Evolutionary conservation across 2,329 filamentous ascomycete species (phyloP), one percentile per base, ranked within the genome.

Genomic region (Paracamarosporium sp.): DNA sequence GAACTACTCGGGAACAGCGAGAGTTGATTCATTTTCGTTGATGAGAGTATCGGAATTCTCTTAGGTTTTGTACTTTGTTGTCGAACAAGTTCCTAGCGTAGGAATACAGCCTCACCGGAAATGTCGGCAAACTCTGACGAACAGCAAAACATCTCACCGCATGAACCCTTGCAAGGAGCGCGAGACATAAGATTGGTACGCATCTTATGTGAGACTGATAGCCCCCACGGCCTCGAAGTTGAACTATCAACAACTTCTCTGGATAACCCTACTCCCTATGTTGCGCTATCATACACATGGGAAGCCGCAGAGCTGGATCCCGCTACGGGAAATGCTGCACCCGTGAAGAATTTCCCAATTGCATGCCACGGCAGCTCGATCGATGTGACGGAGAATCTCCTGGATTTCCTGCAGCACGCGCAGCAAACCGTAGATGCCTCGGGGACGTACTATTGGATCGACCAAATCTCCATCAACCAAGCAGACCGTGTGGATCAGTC

Each of bases 251-350:
- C 41, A 6, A 45, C 41, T 22, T 45, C 41, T 22, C 17, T 45
- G 8, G 41, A 45, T 8, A 13, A 45, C 4, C 41, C 41, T 15
- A 27, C 25, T 27, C 41, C 41, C 15, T 45, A 27, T 24, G 41
- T 45, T n/a, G 41, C 41, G 41, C 41, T 45, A 22, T 45, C 41
- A 27, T 45, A 45, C 41, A 45, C 41, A 15, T 45, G 41, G 41
- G 41, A 27, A 25, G 41, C 41, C 11, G 41, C 41, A 15, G 41
- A 45, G 41, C 17, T 45, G 41, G 41, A 45, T 25, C 41, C 13
- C n/a, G 41, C n/a, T 12, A 45, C 41, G 15, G 41, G 41, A 45
- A 6, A 3, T 6, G 22, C 8, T 45, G n/a, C 41, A 45, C 41
- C 41, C 9, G n/a, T 2, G 22, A 8, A 8, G 27, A 22, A 45